A percentile compares a stretch with the other conserved stretches of the same genome.
phyloP scores from a whole-genome alignment of 2,329 filamentous ascomycete species.

The Pyricularia pennisetigena region DNA sequence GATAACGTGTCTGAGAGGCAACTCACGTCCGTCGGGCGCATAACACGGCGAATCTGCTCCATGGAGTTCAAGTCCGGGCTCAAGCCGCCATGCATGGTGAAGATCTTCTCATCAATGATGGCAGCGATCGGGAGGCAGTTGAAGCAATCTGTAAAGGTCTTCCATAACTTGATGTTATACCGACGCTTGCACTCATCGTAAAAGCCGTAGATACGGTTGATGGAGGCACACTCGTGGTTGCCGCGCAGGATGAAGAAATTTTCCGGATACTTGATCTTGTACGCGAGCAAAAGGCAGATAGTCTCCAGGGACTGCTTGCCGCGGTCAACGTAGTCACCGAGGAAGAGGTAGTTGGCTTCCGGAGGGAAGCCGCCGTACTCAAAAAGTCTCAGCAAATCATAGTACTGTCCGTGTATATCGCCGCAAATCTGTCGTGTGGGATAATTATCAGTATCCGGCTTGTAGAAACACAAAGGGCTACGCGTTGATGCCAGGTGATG shows the following conservation, averaged over 20 bases:
- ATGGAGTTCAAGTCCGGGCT: constrained; percentile 98
- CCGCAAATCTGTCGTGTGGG: constrained; percentile 72
- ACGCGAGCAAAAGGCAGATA: constrained; percentile 90
- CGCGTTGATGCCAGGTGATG: background rate
- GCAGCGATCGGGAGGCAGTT: constrained; percentile 97
- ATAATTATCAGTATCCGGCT: background rate
- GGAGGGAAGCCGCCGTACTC: constrained; percentile 98
- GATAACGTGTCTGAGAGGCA: background rate
- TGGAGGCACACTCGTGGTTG: constrained; percentile 97
- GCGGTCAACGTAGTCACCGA: constrained; percentile 97
- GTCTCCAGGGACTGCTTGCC: constrained; percentile 99
- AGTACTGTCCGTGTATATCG: constrained; percentile 99
- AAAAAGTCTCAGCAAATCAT: constrained; percentile 92
- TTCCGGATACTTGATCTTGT: constrained; percentile 99
- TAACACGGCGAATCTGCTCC: constrained; percentile 98
- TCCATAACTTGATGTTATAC: constrained; percentile 99
- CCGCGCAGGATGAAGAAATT: constrained; percentile 99
- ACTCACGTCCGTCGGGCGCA: constrained; percentile 97
- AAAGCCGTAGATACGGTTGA: constrained; percentile 99
- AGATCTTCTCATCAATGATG: constrained; percentile 99
- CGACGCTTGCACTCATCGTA: constrained; percentile 99
- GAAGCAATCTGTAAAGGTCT: constrained; percentile 99
- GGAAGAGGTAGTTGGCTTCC: constrained; percentile 98
- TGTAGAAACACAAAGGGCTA: background rate
- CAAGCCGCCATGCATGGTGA: constrained; percentile 97